A percentile compares a stretch with the other conserved stretches of the same genome.
Conservation (phyloP, 2,329 filamentous ascomycete species). For the Claviceps quebecensis region DNA sequence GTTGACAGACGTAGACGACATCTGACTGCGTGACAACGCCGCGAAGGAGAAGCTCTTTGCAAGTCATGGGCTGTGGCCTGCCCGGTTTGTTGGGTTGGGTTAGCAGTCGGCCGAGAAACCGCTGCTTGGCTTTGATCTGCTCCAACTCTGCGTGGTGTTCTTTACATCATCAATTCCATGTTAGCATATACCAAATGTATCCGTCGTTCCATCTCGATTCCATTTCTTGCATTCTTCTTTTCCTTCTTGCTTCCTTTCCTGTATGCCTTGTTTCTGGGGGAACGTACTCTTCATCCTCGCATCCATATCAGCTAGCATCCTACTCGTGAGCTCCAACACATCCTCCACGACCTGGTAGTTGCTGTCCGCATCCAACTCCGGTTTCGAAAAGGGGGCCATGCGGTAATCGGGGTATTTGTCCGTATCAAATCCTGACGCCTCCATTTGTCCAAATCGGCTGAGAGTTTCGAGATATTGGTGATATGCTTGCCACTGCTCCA, state of each 20-base stretch:
- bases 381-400: constrained; percentile 21
- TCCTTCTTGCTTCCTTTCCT: neutral
- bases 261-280: constrained; percentile 3
- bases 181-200: neutral
- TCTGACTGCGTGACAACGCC: constrained; percentile 34
- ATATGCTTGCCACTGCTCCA: constrained; percentile 19
- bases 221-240: neutral
- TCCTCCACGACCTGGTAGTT: constrained; percentile 18
- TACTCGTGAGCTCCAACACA: constrained; percentile 19
- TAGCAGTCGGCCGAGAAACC: constrained; percentile 25
- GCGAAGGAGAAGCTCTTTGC: constrained; percentile 35
- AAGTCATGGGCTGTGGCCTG: constrained; percentile 23
- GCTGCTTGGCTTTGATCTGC: constrained; percentile 20
- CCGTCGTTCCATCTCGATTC: too few species aligned
- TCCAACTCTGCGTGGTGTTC: constrained; percentile 19
- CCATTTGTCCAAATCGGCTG: constrained; percentile 22
- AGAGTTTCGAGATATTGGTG: constrained; percentile 22
- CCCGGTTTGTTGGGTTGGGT: constrained; percentile 24
- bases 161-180: neutral
- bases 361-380: constrained; percentile 19
- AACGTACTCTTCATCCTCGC: constrained; percentile 22
- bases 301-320: constrained; percentile 21
- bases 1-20: constrained; percentile 36
- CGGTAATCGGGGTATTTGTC: constrained; percentile 25
- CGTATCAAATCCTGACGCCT: constrained; percentile 23